Conservation (phyloP, 2,329 filamentous ascomycete genomes). For the Knufia fluminis region DNA sequence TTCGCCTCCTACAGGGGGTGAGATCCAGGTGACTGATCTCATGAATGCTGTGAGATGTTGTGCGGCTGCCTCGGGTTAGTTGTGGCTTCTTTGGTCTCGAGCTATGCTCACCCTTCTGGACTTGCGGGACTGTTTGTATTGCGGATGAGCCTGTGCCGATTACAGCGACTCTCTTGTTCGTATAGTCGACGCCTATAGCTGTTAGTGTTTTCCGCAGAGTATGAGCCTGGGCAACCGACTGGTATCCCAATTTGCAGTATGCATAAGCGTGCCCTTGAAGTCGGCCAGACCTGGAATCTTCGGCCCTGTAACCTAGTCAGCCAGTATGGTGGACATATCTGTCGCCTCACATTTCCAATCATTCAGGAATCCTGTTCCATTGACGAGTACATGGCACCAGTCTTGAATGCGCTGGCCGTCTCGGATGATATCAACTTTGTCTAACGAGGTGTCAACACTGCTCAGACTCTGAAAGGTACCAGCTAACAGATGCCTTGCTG, state of each 20-base stretch:
- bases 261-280: constrained; percentile 29
- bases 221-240: neutral
- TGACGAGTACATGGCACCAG: constrained; percentile 24
- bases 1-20: constrained; percentile 10
- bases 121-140: constrained; percentile 37
- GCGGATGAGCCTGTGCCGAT: constrained; percentile 57
- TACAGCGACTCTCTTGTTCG: constrained; percentile 51
- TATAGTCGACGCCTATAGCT: constrained; percentile 43
- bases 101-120: constrained; percentile 24
- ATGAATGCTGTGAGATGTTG: constrained; percentile 11
- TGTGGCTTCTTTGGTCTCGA: neutral
- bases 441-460: neutral
- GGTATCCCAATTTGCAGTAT: constrained; percentile 26
- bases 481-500: constrained; percentile 13
- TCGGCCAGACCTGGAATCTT: constrained; percentile 27
- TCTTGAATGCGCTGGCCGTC: constrained; percentile 15
- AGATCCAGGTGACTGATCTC: constrained; percentile 17
- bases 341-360: constrained; percentile 28
- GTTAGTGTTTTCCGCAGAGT: too few relatives aligned
- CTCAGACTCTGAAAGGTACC: neutral
- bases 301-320: too few relatives aligned
- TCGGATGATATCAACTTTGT: constrained; percentile 17
- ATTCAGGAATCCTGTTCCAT: constrained; percentile 33
- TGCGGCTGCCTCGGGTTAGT: neutral
- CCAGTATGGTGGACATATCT: too few relatives aligned